Evolutionary conservation across 371 early-diverging fungal genomes (phyloP).

Genomic region (Mortierella sp.): DNA sequence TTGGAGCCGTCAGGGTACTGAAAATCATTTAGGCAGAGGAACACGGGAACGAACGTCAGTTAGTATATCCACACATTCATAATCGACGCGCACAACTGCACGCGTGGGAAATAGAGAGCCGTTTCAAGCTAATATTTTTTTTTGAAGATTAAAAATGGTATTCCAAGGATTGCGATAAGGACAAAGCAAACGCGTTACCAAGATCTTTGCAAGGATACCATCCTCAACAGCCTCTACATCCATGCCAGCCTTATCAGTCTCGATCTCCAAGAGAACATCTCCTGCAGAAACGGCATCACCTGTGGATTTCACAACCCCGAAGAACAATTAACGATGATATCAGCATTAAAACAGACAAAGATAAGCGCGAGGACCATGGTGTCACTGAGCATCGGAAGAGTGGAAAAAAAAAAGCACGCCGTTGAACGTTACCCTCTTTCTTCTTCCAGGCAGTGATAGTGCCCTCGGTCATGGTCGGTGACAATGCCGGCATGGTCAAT

Average conservation of each 20-base stretch:
- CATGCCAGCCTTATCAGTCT: conserved; percentile 98
- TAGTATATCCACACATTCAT: neutral
- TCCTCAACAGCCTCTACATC: conserved; percentile 97
- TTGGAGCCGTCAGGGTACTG: conserved; percentile 70
- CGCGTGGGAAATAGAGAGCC: conserved; percentile 6
- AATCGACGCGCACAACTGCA: conserved; percentile 1
- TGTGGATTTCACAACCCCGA: conserved; percentile 28
- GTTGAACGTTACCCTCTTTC: conserved; percentile 69
- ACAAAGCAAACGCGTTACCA: conserved; percentile 61
- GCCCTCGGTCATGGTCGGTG: conserved; percentile 98
- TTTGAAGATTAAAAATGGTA: neutral
- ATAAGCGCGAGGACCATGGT: no score
- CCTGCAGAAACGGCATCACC: conserved; percentile 90
- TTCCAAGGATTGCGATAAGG: neutral
- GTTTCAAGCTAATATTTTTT: conserved; percentile 2
- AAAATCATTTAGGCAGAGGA: conserved; percentile 22
- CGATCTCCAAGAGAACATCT: conserved; percentile 91
- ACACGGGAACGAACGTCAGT: neutral
- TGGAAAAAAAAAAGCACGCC: no score
- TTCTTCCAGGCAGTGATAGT: conserved; percentile 92
- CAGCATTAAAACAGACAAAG: no score
- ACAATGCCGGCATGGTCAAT: conserved; percentile 94
- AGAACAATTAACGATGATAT: conserved; percentile 7
- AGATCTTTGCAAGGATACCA: conserved; percentile 92
- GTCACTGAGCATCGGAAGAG: no score